Conservation (phyloP, 2,329 filamentous ascomycete genomes). For the Tricladium varicosporioides region DNA sequence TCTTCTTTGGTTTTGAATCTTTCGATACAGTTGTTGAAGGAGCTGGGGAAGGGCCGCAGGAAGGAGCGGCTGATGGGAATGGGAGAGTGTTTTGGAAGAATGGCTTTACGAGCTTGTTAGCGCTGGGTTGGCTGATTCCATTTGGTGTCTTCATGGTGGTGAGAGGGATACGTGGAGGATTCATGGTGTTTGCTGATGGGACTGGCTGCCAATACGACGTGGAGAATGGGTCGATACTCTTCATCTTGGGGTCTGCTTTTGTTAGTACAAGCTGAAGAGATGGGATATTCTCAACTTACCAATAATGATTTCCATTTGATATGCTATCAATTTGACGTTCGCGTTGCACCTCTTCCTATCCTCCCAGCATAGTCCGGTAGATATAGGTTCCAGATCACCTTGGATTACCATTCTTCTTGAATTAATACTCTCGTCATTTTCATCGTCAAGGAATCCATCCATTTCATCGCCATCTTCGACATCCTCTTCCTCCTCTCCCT, state of each 20-base stretch:
- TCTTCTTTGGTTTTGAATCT: constrained; percentile 26
- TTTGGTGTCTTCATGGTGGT: constrained; percentile 27
- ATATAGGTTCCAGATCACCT: constrained; percentile 72
- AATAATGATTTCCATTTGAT: constrained; percentile 70
- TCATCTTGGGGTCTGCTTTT: constrained; percentile 33
- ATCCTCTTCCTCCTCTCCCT: constrained; percentile 68
- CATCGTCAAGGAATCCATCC: constrained; percentile 65
- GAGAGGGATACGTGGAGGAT: constrained; percentile 36
- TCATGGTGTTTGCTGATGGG: constrained; percentile 24
- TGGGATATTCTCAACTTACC: constrained; percentile 14
- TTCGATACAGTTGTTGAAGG: constrained; percentile 7
- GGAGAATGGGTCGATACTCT: constrained; percentile 82
- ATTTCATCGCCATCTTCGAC: constrained; percentile 65
- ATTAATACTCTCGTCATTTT: constrained; percentile 58
- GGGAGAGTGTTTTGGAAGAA: constrained; percentile 14
- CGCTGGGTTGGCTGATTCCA: constrained; percentile 8
- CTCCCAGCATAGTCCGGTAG: constrained; percentile 83
- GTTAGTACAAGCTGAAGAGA: not conserved
- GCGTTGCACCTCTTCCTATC: constrained; percentile 48
- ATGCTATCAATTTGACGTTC: constrained; percentile 52
- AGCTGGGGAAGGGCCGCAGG: not conserved
- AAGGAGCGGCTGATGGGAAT: not conserved
- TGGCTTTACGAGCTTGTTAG: constrained; percentile 18
- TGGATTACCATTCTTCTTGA: constrained; percentile 56
- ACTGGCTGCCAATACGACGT: constrained; percentile 67